Conservation (phyloP, 495 filamentous ascomycete species). For the Penicillium crystallinum region DNA sequence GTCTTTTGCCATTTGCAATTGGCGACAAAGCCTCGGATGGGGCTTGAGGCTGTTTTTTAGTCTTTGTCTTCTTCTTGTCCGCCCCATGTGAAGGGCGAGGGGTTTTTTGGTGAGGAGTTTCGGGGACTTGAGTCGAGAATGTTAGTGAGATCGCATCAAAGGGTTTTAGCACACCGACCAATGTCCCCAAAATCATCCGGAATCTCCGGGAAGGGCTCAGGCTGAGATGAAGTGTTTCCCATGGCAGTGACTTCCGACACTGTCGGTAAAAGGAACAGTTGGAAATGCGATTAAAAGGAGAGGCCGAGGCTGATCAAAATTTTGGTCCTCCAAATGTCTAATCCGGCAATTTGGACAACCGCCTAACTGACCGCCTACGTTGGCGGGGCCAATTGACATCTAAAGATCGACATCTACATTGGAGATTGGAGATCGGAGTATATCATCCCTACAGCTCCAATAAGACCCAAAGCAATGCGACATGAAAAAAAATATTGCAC, state of each 20-base stretch:
- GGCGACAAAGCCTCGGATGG: background rate
- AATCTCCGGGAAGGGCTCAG: background rate
- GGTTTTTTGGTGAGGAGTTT: background rate
- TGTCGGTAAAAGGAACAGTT: background rate
- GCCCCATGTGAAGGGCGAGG: background rate
- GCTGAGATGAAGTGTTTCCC: conserved; percentile 2
- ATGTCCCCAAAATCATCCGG: background rate
- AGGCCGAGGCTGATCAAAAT: conserved; percentile 6
- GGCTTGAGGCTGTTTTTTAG: conserved; percentile 9
- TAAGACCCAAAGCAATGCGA: background rate
- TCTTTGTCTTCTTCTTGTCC: conserved; percentile 3
- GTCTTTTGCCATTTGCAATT: background rate
- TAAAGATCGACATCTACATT: background rate
- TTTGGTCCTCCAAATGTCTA: background rate
- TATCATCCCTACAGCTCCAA: background rate
- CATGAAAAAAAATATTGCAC: too few species aligned
- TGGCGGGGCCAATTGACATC: background rate
- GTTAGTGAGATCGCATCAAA: background rate
- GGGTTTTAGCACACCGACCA: background rate
- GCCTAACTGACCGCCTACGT: conserved; percentile 7
- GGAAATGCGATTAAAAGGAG: background rate
- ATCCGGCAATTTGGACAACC: conserved; percentile 5
- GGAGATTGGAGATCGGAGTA: too few species aligned
- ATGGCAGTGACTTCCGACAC: background rate
- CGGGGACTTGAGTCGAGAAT: conserved; percentile 5